Conservation (phyloP, 2,329 filamentous ascomycete species). For the Cryphonectria parasitica region DNA sequence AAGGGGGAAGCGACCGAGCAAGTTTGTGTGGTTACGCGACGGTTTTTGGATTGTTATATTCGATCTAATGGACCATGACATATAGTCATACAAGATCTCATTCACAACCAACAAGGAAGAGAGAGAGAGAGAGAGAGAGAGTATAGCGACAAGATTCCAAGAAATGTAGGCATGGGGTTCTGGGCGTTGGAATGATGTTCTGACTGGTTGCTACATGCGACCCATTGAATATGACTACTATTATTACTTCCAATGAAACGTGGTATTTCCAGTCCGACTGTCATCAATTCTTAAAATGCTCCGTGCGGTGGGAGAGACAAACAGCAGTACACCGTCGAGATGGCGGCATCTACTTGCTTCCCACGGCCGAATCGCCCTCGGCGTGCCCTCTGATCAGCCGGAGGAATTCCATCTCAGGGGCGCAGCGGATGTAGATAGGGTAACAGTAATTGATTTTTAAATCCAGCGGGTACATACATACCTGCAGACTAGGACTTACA, state of each 20-base stretch:
- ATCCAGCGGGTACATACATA: background rate
- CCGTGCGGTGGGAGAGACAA: background rate
- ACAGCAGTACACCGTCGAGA: background rate
- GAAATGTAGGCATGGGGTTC: background rate
- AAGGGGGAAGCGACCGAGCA: background rate
- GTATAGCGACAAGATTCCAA: background rate
- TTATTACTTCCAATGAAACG: background rate
- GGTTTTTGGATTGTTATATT: background rate
- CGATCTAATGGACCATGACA: slow-evolving; percentile 7
- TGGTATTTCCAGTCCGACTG: background rate
- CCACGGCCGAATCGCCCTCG: background rate
- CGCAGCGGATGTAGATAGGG: background rate
- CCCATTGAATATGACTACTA: background rate
- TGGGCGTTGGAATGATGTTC: background rate
- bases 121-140: background rate
- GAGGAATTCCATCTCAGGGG: background rate
- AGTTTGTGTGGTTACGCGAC: background rate
- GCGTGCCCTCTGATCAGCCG: background rate
- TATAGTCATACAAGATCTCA: background rate
- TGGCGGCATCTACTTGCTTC: background rate
- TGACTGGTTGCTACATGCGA: background rate
- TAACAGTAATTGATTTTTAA: background rate
- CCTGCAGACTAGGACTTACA: background rate
- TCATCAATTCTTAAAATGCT: too few species aligned
- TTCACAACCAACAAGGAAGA: background rate